Percentiles rank a stretch among this genome's conserved stretches.
These are phyloP conservation scores for Pythium plurisporium DNA, from an alignment of 352 stramenopile species.

Conservation along the genomic window DNA sequence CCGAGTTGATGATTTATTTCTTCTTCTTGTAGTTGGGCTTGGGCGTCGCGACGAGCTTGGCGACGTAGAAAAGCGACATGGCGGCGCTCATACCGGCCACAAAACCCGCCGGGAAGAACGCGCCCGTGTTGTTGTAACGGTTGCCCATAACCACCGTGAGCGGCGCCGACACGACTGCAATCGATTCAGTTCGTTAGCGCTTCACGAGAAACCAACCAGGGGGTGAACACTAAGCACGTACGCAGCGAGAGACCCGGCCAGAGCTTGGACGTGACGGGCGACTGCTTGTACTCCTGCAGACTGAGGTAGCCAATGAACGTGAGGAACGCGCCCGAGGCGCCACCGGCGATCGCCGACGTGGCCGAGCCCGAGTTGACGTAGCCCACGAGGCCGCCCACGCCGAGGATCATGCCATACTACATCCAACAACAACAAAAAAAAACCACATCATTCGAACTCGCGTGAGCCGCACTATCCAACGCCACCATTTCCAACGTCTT, in stretches of 20 bases:
- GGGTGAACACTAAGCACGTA: neutral
- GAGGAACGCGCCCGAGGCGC: constrained; percentile 62
- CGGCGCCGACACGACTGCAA: constrained; percentile 44
- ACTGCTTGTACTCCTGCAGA: constrained; percentile 83
- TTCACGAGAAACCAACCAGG: neutral
- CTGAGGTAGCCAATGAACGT: constrained; percentile 80
- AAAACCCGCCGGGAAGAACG: constrained; percentile 69
- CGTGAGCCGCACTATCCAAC: constrained; percentile 13
- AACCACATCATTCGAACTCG: constrained; percentile 1
- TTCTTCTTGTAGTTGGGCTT: constrained; percentile 85
- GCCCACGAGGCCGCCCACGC: constrained; percentile 63
- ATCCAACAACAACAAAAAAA: too few relatives aligned
- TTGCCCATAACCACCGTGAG: constrained; percentile 74
- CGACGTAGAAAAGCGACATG: constrained; percentile 82
- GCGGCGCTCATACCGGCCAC: constrained; percentile 54
- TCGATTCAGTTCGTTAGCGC: neutral
- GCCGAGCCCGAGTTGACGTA: constrained; percentile 73
- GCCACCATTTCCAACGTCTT: constrained; percentile 11
- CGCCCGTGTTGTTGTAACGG: constrained; percentile 69
- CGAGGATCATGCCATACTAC: constrained; percentile 73
- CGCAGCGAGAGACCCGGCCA: constrained; percentile 66
- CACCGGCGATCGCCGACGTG: constrained; percentile 58
- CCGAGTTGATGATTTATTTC: constrained; percentile 16
- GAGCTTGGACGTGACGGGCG: constrained; percentile 71
- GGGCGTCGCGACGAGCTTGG: constrained; percentile 52